Evolutionary conservation across 495 filamentous ascomycete species (phyloP).

Genomic region (Xeromyces bisporus): DNA sequence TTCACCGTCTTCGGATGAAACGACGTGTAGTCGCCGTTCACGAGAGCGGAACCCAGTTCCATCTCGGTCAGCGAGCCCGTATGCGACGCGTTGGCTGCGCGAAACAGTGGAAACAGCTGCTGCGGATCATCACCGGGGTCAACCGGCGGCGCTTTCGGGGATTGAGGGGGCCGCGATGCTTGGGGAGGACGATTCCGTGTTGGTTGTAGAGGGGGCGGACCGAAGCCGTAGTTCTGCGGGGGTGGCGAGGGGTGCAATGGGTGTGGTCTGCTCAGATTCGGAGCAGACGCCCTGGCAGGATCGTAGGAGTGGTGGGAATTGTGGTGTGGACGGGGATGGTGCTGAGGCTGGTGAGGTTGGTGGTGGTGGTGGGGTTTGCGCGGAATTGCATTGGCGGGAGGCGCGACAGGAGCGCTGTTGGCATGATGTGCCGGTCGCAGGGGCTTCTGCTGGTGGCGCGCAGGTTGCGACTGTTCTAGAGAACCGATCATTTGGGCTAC

Average conservation of each 20-base stretch:
- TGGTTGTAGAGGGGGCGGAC: constrained; percentile 32
- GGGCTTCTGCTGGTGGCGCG: background rate
- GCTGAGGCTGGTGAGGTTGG: constrained; percentile 8
- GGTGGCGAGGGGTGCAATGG: constrained; percentile 36
- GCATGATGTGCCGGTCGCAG: constrained; percentile 4
- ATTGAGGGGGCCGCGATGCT: constrained; percentile 40
- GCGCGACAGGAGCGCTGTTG: constrained; percentile 2
- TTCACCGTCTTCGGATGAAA: constrained; percentile 94
- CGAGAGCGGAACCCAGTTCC: constrained; percentile 80
- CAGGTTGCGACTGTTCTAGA: constrained; percentile 11
- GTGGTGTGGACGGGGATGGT: too few relatives aligned
- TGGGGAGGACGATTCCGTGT: constrained; percentile 35
- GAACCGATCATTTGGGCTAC: constrained; percentile 38
- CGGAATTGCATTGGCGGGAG: too few relatives aligned
- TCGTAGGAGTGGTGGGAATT: constrained; percentile 5
- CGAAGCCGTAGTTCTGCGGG: constrained; percentile 42
- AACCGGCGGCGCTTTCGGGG: constrained; percentile 40
- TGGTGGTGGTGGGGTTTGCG: constrained; percentile 1
- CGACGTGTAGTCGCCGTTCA: constrained; percentile 86
- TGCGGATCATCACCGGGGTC: constrained; percentile 44
- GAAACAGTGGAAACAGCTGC: constrained; percentile 67
- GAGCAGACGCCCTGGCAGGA: background rate
- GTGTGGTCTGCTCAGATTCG: constrained; percentile 22
- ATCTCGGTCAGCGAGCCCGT: constrained; percentile 70
- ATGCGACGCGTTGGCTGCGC: constrained; percentile 71